phyloP scores from a whole-genome alignment of 2,329 filamentous ascomycete species.

The Verticillium longisporum region DNA sequence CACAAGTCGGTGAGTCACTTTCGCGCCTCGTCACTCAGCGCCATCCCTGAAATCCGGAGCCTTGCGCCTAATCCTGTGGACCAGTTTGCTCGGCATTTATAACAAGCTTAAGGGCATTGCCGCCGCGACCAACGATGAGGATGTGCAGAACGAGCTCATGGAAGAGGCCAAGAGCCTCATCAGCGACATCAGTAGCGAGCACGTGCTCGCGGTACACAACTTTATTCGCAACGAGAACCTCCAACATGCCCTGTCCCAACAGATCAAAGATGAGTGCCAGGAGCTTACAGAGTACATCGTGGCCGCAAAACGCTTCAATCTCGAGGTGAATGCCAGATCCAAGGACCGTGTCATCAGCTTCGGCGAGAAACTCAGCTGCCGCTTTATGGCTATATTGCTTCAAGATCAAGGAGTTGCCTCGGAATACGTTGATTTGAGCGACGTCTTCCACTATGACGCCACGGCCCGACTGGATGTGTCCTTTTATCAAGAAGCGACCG shows the following conservation, averaged over 20 bases:
- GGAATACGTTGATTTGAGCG: conserved; percentile 84
- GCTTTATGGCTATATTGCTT: conserved; percentile 80
- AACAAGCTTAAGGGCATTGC: conserved; percentile 48
- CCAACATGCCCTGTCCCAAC: conserved; percentile 50
- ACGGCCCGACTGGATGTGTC: conserved; percentile 53
- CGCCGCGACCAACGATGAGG: conserved; percentile 43
- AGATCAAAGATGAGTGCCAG: conserved; percentile 73
- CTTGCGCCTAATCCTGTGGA: not conserved
- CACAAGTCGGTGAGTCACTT: conserved; percentile 73
- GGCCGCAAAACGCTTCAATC: conserved; percentile 58
- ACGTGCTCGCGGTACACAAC: conserved; percentile 63
- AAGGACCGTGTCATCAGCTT: conserved; percentile 89
- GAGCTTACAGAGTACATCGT: conserved; percentile 68
- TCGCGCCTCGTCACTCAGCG: conserved; percentile 1
- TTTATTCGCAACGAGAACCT: conserved; percentile 53
- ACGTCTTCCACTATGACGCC: conserved; percentile 65
- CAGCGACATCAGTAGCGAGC: conserved; percentile 74
- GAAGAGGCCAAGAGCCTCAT: conserved; percentile 68
- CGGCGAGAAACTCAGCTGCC: conserved; percentile 91
- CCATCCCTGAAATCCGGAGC: not conserved
- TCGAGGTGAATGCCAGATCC: conserved; percentile 70
- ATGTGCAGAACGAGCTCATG: conserved; percentile 46
- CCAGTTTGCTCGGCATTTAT: conserved; percentile 53
- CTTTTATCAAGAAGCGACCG: conserved; percentile 63
- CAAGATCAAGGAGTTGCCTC: conserved; percentile 76